Evolutionary conservation across 768 basidiomycete genomes (phyloP), one percentile per base, ranked within the genome.

Genomic region (Tricholoma terreum): DNA sequence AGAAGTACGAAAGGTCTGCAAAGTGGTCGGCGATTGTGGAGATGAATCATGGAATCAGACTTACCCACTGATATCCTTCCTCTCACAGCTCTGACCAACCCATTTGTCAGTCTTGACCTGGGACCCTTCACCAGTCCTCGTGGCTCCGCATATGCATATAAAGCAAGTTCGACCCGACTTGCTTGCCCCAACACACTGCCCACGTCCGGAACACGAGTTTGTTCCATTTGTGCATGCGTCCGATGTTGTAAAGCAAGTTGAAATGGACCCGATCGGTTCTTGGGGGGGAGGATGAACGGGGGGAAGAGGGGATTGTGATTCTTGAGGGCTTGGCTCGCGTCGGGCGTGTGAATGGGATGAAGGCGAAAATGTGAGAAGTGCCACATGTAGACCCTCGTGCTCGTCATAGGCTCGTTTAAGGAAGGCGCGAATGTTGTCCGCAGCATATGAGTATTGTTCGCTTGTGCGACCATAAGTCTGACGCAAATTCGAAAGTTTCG

Each of bases 1-100:
- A 94, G 72, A 50, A 94, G 80, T 14, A 86, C 84, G 61, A 94
- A 93, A 15, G 86, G 83, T 11, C 91, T 93, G 59, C 17, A 49
- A 34, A 58, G 35, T 11, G 38, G n/a, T 38, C 58, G 9, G 52
- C 33, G 61, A 57, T 30, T 27, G 19, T 54, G 58, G 56, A 58
- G 21, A 43, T 35, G 55, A 36, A 48, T 58, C 22, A 50, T 22
- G 10, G 40, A 21, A 43, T 14, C 12, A 33, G 12, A 83, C 89
- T 59, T 65, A 91, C 91, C 83, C 84, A 77, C 89, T 92, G 49
- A 93, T 73, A 65, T 94, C 92, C 71, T 84, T 85, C 61, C 85
- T 80, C 75, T 92, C 84, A 62, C 92, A 94, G 60, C 77, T 81
- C 52, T 81, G 78, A 4, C 92, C 92, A 1, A 80, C 90, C 91